Base-by-base conservation (phyloP, 2,329 filamentous ascomycete genomes). In the Xylariaceae sp. region DNA sequence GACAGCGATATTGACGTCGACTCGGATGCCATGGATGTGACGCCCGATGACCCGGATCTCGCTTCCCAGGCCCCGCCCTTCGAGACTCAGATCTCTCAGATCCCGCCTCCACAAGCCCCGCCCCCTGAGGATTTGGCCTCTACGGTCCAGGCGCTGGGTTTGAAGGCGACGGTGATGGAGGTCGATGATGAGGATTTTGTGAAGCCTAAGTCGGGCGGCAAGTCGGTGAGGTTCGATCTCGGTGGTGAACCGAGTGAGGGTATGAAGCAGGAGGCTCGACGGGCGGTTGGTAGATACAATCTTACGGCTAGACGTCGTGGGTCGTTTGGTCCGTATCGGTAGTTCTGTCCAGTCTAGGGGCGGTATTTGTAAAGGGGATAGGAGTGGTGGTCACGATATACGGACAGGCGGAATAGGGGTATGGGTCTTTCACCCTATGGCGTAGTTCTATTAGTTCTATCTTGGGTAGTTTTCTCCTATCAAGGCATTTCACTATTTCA, bases 151-250 rank as follows among this genome's bases (percentile, higher is more conserved):
- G 37, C 8, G 8, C 9, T 42, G 11, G 37, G 37, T 42, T 13
- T 10, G 42, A 17, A 10, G 47, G 34, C 13, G 51, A 17, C 51
- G 34, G 9, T 4, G 17, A 44, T 13, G 51, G 23, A 10, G 11
- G 11, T n/a, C 17, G 49, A 2, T 15, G 23, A 39, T n/a, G n/a
- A 49, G 17, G 4, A 4, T 5, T 5, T 5, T 30, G 23, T 30
- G 4, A 30, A 30, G 17, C 10, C 18, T 30, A 9, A 10, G 48
- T 17, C 48, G 11, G 8, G n/a, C n/a, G 23, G 23, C 23, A 64
- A 64, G 17, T 59, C 60, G 6, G 64, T 66, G 42, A 53, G 59
- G n/a, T 64, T 66, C 9, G 55, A 55, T 10, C 39, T 53, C 3
- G 2, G n/a, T 1, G 50, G 34, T 4, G 56, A 56, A 2, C 61